phyloP scores from a whole-genome alignment of 2,329 filamentous ascomycete genomes.

The Pseudogymnoascus sp. region DNA sequence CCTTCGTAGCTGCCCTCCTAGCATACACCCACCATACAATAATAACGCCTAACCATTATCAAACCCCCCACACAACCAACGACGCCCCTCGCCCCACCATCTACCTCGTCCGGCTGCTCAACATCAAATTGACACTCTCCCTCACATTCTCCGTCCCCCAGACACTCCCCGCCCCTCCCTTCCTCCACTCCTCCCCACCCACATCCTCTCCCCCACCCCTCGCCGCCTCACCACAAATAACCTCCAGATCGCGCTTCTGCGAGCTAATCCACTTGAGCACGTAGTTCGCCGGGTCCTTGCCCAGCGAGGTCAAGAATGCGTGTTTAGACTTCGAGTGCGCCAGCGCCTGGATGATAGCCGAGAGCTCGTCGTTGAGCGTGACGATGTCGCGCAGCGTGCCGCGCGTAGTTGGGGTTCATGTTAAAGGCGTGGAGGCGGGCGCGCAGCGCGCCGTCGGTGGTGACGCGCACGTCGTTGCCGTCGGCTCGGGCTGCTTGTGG shows the following conservation, averaged over 20 bases:
- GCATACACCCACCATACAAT: neutral
- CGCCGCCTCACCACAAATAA: slow-evolving; percentile 75
- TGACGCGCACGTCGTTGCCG: slow-evolving; percentile 81
- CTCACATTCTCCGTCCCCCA: slow-evolving; percentile 58
- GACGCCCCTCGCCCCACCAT: neutral
- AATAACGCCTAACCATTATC: slow-evolving; percentile 2
- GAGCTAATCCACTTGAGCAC: slow-evolving; percentile 82
- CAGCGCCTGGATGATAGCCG: slow-evolving; percentile 74
- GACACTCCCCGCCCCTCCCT: slow-evolving; percentile 52
- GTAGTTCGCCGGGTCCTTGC: slow-evolving; percentile 77
- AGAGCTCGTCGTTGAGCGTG: slow-evolving; percentile 76
- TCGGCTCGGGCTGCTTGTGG: slow-evolving; percentile 66
- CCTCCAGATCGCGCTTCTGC: slow-evolving; percentile 84
- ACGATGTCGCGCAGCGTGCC: slow-evolving; percentile 70
- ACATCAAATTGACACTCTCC: slow-evolving; percentile 57
- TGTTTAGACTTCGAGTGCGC: slow-evolving; percentile 84
- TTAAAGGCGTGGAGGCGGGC: slow-evolving; percentile 59
- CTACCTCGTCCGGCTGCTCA: slow-evolving; percentile 29
- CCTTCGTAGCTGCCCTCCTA: neutral
- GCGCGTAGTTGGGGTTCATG: slow-evolving; percentile 63
- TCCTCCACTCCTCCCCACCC: slow-evolving; percentile 62
- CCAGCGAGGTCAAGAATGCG: slow-evolving; percentile 73
- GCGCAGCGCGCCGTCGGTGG: slow-evolving; percentile 75
- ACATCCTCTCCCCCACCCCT: slow-evolving; percentile 51
- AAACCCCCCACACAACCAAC: neutral